Evolutionary conservation across 441 rosid species (phyloP).

Genomic region (Caryocar brasiliense): DNA sequence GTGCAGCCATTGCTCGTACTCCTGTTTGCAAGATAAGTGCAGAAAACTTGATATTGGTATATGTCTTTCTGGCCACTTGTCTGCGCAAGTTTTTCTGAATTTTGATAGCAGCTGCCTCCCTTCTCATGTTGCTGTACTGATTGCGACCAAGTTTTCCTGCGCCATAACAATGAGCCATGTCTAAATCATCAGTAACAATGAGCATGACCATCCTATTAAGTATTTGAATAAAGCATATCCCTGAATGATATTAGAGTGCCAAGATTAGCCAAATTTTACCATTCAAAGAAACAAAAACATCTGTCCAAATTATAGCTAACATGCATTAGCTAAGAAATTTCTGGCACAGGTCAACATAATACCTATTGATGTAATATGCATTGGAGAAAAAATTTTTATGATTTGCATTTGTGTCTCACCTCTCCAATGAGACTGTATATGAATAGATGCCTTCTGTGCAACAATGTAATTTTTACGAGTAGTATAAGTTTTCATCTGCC

Average conservation of each 20-base stretch:
- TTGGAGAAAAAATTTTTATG: slow-evolving; percentile 1
- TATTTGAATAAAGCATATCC: background rate
- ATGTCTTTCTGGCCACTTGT: slow-evolving; percentile 45
- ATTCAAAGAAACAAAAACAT: slow-evolving; percentile 1
- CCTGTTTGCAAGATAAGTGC: slow-evolving; percentile 65
- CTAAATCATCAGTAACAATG: slow-evolving; percentile 4
- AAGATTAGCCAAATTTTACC: slow-evolving; percentile 1
- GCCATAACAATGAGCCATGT: slow-evolving; percentile 14
- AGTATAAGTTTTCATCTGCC: slow-evolving; percentile 29
- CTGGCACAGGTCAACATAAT: background rate
- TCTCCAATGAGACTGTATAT: slow-evolving; percentile 76
- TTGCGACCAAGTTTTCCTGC: slow-evolving; percentile 48
- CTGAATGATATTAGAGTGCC: background rate
- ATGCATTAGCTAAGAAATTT: slow-evolving; percentile 2
- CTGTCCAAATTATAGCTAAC: no score
- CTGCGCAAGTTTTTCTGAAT: slow-evolving; percentile 73
- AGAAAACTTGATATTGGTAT: slow-evolving; percentile 31
- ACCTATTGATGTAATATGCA: background rate
- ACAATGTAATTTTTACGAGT: slow-evolving; percentile 40
- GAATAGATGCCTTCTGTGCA: slow-evolving; percentile 43
- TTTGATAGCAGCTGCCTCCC: slow-evolving; percentile 57
- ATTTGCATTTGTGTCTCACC: slow-evolving; percentile 30
- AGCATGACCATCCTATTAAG: slow-evolving; percentile 1
- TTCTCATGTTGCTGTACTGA: slow-evolving; percentile 32
- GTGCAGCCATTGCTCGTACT: slow-evolving; percentile 50